Percentiles rank a stretch among this genome's conserved stretches.
Evolutionary conservation across 2,329 filamentous ascomycete genomes (phyloP).

Genomic region (Pseudopithomyces maydicus): DNA sequence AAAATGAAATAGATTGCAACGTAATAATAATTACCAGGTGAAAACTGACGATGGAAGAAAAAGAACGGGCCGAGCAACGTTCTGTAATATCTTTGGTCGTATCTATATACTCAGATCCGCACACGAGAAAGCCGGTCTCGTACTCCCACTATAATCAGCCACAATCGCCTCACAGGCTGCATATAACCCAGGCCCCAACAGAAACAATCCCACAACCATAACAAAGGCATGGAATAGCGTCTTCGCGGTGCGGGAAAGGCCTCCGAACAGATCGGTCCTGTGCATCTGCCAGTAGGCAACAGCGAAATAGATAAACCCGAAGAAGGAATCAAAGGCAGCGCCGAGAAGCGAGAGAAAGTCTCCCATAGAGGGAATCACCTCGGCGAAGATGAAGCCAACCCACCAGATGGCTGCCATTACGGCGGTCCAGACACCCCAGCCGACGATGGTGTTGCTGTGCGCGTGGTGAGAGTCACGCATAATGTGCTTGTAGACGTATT

Average conservation of each 20-base stretch:
- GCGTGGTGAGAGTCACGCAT: conserved; percentile 82
- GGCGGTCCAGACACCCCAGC: conserved; percentile 77
- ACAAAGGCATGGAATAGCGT: conserved; percentile 54
- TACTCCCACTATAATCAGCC: conserved; percentile 52
- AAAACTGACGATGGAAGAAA: too few species aligned
- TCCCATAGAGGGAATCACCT: conserved; percentile 92
- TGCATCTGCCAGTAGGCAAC: conserved; percentile 81
- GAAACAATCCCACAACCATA: conserved; percentile 53
- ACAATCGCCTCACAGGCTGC: conserved; percentile 59
- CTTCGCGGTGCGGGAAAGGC: conserved; percentile 45
- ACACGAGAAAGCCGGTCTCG: conserved; percentile 56
- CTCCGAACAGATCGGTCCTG: conserved; percentile 59
- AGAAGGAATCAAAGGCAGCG: conserved; percentile 91
- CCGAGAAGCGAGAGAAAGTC: conserved; percentile 75
- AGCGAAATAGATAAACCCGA: conserved; percentile 95
- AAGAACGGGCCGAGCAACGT: too few species aligned
- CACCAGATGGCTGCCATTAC: conserved; percentile 80
- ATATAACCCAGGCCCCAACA: conserved; percentile 59
- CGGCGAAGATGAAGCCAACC: conserved; percentile 84
- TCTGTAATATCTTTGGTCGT: too few species aligned
- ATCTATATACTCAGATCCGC: conserved; percentile 50
- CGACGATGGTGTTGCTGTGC: conserved; percentile 77
- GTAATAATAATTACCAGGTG: too few species aligned
- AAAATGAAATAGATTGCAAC: too few species aligned
- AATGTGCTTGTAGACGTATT: conserved; percentile 91